These are phyloP conservation scores for Tetratostichococcus sp. DNA, from an alignment of 139 green algal genomes.

Conservation along the genomic window DNA sequence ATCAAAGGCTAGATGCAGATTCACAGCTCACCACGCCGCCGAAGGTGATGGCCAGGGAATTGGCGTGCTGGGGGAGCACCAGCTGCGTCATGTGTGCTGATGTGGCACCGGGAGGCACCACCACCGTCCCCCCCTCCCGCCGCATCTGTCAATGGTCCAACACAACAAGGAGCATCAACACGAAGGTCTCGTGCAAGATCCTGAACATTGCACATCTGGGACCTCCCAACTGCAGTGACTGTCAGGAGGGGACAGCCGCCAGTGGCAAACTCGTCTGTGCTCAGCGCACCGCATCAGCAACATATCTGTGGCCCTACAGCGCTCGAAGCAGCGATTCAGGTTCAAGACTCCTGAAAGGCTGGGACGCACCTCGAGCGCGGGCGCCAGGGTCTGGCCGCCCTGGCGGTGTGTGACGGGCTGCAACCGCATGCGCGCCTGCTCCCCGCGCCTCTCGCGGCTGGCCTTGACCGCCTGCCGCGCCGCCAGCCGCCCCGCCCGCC, in stretches of 20 bases:
- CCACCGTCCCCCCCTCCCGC: not conserved
- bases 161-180: not conserved
- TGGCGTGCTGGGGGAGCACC: constrained; percentile 80
- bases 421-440: constrained; percentile 40
- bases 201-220: too few species aligned
- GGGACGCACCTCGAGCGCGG: constrained; percentile 30
- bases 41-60: constrained; percentile 79
- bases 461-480: constrained; percentile 7
- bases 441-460: constrained; percentile 10
- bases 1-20: not conserved
- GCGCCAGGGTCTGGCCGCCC: constrained; percentile 55
- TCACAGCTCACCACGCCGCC: constrained; percentile 20
- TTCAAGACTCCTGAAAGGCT: too few species aligned
- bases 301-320: not conserved
- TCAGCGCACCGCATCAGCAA: too few species aligned
- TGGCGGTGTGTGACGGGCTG: constrained; percentile 67
- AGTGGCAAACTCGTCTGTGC: not conserved
- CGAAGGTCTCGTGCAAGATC: too few species aligned
- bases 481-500: constrained; percentile 39
- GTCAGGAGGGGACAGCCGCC: too few species aligned
- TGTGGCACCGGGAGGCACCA: constrained; percentile 48
- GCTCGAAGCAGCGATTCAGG: not conserved
- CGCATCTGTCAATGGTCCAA: not conserved
- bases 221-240: too few species aligned
- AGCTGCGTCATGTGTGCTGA: constrained; percentile 71